Base-by-base conservation (phyloP, 2,329 filamentous ascomycete genomes). In the Talaromyces atroroseus region DNA sequence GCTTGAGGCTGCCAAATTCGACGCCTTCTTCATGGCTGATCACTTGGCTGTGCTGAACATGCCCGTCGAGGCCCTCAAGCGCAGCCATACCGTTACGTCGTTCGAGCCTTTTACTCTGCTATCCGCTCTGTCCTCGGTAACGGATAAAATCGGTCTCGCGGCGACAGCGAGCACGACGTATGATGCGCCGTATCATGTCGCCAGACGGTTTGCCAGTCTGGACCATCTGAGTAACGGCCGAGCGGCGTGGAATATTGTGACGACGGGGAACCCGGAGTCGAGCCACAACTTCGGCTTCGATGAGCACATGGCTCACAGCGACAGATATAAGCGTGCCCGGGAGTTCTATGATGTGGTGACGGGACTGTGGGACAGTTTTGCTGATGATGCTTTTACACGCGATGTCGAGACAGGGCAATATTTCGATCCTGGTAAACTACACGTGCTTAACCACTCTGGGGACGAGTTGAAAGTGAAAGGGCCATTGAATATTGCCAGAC, bases 1-100 rank as follows among this genome's bases (percentile, higher is more conserved):
- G 57, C 72, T 81, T 1, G 79, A 82, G 62, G 73, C 70, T 7
- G 79, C 78, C 59, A 82, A 81, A 54, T 81, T 81, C 60, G 79
- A 82, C 60, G 78, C 79, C 38, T 81, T 82, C 66, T 82, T 81
- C 69, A 80, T 81, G 78, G 79, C 79, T 0, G 79, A 81, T 59
- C 78, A 81, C 59, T 69, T 81, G 0, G 79, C 78, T 3, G 79
- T 82, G 2, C 63, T 81, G 45, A 82, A 82, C 59, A 81, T 82
- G 80, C 80, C 80, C 0, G 65, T 79, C 1, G 81, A 83, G 55
- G 80, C 81, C 1, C 70, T 83, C 11, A 80, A 80, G 61, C 77
- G 80, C 29, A 82, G 79, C 58, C 81, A 83, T 53, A 83, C 81
- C 0, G 78, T 81, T 0, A 82, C 80, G 0, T 82, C 80, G 0